Base-by-base conservation (phyloP, 441 rosid species). In the Adansonia gregorii region DNA sequence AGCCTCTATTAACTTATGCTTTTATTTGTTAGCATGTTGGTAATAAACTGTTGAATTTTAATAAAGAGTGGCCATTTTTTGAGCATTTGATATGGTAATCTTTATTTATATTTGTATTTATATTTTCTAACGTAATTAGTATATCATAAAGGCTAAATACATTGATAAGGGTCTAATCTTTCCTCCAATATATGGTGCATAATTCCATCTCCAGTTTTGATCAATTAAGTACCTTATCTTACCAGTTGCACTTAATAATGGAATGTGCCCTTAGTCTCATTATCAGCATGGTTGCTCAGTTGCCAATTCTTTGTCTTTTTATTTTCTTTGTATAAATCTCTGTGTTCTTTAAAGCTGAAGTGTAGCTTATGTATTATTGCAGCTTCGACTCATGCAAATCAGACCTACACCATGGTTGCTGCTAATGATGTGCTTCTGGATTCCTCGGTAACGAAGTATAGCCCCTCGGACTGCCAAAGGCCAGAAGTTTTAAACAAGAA, bases 381-480 rank as follows among this genome's bases (percentile, higher is more conserved):
- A 96, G 98, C 99, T 79, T 89, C 96, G 31, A 96, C 99, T 15
- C 91, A 76, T 64, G 83, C 84, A 60, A 94, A 94, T 86, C 89
- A 74, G 71, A 91, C 94, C n/a, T 93, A 82, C 76, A 90, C 89
- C 69, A 78, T 96, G 93, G 98, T 96, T 76, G 89, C 98, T 70
- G 99, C 99, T 49, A 96, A 96, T 81, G 98, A 96, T 87, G 98
- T 92, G 56, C 85, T 93, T 59, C 87, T 94, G 54, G 97, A 84
- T 88, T 83, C 96, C 78, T 94, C 97, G 1, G 93, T 82, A 14
- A 78, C 61, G 73, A 94, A 88, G 87, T 87, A 63, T 85, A 92
- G 88, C 82, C 97, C 99, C 6, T 89, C 99, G 31, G 99, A 96
- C 82, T 96, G 99, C 86, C 99, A 96, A 81, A 89, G 88, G 80